Base-by-base conservation (phyloP, 768 basidiomycete species). In the Podaxis sp. region DNA sequence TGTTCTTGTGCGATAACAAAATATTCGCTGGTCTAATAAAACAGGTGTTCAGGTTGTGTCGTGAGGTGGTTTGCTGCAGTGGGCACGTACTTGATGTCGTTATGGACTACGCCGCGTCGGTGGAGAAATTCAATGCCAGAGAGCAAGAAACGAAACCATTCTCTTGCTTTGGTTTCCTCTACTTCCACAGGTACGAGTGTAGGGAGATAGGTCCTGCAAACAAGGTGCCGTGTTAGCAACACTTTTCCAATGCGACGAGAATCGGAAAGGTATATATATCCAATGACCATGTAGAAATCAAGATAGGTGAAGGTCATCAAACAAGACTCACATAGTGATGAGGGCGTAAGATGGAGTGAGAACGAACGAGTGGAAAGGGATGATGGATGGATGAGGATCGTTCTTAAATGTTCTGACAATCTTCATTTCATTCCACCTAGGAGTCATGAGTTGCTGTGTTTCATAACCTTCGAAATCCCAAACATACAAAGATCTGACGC, bases 391-490 rank as follows among this genome's bases (percentile, higher is more conserved):
- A 72, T 98, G 96, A 8, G 89, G 87, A 68, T 94, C 89, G 50
- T 86, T 77, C 77, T 90, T 91, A 74, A 98, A 87, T 11, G 87
- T 80, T 67, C 91, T 83, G 63, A 98, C 87, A 68, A 96, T 90
- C 82, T 96, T 96, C 95, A 96, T 96, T 79, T 98, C 95, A 71
- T 95, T 96, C 95, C 95, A 95, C 78, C 92, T 94, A 60, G 7
- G 63, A 48, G 17, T 46, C 37, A 48, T 46, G 41, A 51, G 40
- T 20, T 56, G 40, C 33, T 40, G 58, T 11, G 37, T 44, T 63
- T 40, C 30, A 13, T n/a, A 12, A 37, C 49, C 59, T 58, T 41
- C 48, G 22, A 26, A 20, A 56, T 26, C 54, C 26, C 1, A 10
- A 11, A 79, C 88, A 65, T 70, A 97, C 86, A 99, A 79, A 50